Evolutionary conservation across 352 stramenopile species (phyloP).

Genomic region (Phytophthora tentaculata): DNA sequence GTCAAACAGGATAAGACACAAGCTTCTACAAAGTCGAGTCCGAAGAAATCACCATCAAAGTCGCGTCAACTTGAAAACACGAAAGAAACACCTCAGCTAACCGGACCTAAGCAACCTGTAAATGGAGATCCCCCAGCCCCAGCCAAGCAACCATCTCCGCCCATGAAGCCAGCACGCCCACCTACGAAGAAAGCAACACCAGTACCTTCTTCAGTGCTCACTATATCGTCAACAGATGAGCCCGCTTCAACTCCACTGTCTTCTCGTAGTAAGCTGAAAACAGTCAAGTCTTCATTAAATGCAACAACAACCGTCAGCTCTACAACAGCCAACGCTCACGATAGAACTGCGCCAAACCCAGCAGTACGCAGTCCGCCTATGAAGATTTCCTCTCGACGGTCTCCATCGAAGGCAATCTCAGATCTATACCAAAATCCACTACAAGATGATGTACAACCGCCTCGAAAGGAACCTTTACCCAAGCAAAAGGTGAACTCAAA

Average conservation of each 20-base stretch:
- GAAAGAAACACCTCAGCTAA: not conserved
- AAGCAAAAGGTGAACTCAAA: slow-evolving; percentile 45
- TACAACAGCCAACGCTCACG: not conserved
- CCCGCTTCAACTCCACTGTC: not conserved
- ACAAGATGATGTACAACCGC: slow-evolving; percentile 36
- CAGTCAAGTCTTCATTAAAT: not conserved
- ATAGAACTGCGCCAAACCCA: not conserved
- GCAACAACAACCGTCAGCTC: not conserved
- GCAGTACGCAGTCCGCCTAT: slow-evolving; percentile 5
- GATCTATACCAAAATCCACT: not conserved
- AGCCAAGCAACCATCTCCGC: not conserved
- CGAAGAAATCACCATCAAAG: not conserved
- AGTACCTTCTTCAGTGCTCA: not conserved
- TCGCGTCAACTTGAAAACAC: slow-evolving; percentile 2
- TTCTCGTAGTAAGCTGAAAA: slow-evolving; percentile 15
- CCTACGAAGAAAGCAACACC: slow-evolving; percentile 5
- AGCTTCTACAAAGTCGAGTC: not conserved
- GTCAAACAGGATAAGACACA: slow-evolving; percentile 2
- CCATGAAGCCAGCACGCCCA: slow-evolving; percentile 7
- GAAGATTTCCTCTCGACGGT: slow-evolving; percentile 17
- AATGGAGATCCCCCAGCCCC: not conserved
- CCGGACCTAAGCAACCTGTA: slow-evolving; percentile 2
- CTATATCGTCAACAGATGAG: not conserved
- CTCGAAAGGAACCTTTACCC: slow-evolving; percentile 55
- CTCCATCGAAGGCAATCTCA: slow-evolving; percentile 9